Percentiles rank a stretch among this genome's conserved stretches.
These are phyloP conservation scores for Amauroascus niger DNA, from an alignment of 2,329 filamentous ascomycete species.

Conservation along the genomic window DNA sequence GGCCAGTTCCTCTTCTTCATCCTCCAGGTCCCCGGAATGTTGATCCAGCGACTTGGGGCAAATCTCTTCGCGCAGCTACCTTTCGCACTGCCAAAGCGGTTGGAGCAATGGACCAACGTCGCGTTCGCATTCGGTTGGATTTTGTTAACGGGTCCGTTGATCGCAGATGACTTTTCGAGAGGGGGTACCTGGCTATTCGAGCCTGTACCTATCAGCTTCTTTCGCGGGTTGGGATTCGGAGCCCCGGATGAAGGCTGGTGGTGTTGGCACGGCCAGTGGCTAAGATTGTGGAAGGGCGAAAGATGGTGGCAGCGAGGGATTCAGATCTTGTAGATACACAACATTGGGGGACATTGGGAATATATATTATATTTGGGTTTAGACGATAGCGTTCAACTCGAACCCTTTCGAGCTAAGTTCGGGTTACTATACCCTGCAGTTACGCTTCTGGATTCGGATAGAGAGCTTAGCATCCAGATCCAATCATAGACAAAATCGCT, in stretches of 20 bases:
- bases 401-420: too few species aligned
- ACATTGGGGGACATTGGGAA: too few species aligned
- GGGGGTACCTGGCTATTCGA: conserved; percentile 72
- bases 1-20: conserved; percentile 60
- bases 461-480: too few species aligned
- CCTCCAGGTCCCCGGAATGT: conserved; percentile 56
- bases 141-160: conserved; percentile 51
- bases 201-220: conserved; percentile 63
- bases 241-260: conserved; percentile 53
- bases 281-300: conserved; percentile 51
- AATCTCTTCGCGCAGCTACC: conserved; percentile 29
- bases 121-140: conserved; percentile 58
- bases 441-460: too few species aligned
- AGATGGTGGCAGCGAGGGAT: conserved; percentile 55
- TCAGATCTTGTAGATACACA: conserved; percentile 22
- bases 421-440: too few species aligned
- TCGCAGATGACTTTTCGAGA: conserved; percentile 67
- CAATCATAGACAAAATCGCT: too few species aligned
- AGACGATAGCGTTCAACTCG: too few species aligned
- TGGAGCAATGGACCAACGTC: conserved; percentile 51
- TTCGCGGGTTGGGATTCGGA: conserved; percentile 59
- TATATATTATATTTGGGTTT: too few species aligned
- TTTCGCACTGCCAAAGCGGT: conserved; percentile 35
- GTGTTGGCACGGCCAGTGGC: conserved; percentile 52
- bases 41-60: conserved; percentile 46